phyloP scores from a whole-genome alignment of 805 yeast species.

The Starmerella floricola region DNA sequence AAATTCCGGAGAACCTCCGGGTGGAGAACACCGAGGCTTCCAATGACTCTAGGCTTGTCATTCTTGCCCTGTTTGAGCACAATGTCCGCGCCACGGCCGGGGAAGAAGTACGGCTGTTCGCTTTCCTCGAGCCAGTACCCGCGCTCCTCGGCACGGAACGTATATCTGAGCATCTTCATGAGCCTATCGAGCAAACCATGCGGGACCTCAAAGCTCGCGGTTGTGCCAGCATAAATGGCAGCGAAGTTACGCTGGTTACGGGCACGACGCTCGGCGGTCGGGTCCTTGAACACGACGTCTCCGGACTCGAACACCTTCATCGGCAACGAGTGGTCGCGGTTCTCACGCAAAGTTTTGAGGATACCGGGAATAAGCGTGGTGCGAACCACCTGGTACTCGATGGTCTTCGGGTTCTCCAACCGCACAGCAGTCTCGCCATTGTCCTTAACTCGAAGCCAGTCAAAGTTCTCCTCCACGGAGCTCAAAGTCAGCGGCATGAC shows the following conservation, averaged over 20 bases:
- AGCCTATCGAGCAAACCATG: slow-evolving; percentile 92
- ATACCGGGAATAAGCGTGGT: slow-evolving; percentile 90
- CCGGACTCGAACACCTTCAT: slow-evolving; percentile 91
- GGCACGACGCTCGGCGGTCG: slow-evolving; percentile 72
- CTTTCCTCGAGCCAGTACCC: slow-evolving; percentile 41
- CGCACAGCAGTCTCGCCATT: slow-evolving; percentile 57
- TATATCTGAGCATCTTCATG: slow-evolving; percentile 90
- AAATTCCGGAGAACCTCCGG: slow-evolving; percentile 81
- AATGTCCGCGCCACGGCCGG: slow-evolving; percentile 92
- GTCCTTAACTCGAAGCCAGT: slow-evolving; percentile 62
- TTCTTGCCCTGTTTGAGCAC: slow-evolving; percentile 38
- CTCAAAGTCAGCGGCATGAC: slow-evolving; percentile 91
- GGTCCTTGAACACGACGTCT: slow-evolving; percentile 81
- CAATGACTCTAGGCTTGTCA: slow-evolving; percentile 34
- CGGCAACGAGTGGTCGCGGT: slow-evolving; percentile 90
- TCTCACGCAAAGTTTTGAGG: slow-evolving; percentile 87
- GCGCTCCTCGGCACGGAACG: slow-evolving; percentile 55
- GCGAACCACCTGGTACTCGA: slow-evolving; percentile 95
- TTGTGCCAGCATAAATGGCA: slow-evolving; percentile 87
- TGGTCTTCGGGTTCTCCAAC: slow-evolving; percentile 90
- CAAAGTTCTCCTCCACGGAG: slow-evolving; percentile 94
- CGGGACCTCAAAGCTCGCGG: slow-evolving; percentile 85
- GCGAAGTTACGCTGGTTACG: slow-evolving; percentile 89
- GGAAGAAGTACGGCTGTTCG: slow-evolving; percentile 59
- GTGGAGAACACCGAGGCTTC: slow-evolving; percentile 86